phyloP scores from a whole-genome alignment of 208 protist genomes.

The Crithidia mellificae region DNA sequence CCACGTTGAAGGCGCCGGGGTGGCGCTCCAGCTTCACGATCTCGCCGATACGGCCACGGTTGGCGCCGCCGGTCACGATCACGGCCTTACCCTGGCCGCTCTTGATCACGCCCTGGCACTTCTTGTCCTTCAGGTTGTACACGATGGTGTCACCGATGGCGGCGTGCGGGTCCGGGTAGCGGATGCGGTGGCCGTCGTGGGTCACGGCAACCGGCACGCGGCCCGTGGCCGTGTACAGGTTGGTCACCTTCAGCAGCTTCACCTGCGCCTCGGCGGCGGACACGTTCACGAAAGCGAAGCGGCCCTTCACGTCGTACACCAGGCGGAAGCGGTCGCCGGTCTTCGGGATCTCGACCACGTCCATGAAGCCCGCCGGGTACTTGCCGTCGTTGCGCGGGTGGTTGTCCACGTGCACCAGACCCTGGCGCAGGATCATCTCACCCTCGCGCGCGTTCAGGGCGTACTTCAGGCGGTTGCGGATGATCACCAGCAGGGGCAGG shows the following conservation, averaged over 20 bases:
- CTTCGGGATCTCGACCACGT: slow-evolving; percentile 97
- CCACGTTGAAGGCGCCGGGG: slow-evolving; percentile 97
- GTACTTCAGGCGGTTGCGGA: slow-evolving; percentile 96
- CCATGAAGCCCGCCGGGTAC: slow-evolving; percentile 99
- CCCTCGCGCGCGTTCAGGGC: slow-evolving; percentile 97
- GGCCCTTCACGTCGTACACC: slow-evolving; percentile 99
- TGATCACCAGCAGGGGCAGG: slow-evolving; percentile 84
- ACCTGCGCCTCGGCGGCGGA: slow-evolving; percentile 92
- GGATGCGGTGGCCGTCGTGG: slow-evolving; percentile 99
- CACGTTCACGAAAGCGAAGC: slow-evolving; percentile 97
- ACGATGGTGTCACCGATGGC: slow-evolving; percentile 97
- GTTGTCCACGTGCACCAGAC: slow-evolving; percentile 97
- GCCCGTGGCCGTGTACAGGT: slow-evolving; percentile 87
- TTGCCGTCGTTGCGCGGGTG: slow-evolving; percentile 96
- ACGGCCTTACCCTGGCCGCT: slow-evolving; percentile 92
- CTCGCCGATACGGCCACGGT: slow-evolving; percentile 98
- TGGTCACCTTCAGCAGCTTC: slow-evolving; percentile 97
- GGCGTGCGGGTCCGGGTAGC: slow-evolving; percentile 98
- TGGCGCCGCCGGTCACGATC: slow-evolving; percentile 97
- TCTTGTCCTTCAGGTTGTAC: slow-evolving; percentile 96
- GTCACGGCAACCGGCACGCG: slow-evolving; percentile 97
- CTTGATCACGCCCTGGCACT: slow-evolving; percentile 92
- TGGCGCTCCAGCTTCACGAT: slow-evolving; percentile 94
- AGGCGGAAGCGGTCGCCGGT: slow-evolving; percentile 99
- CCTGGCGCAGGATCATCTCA: slow-evolving; percentile 96